Conservation (phyloP, 768 basidiomycete genomes). For the Trametes villosa region DNA sequence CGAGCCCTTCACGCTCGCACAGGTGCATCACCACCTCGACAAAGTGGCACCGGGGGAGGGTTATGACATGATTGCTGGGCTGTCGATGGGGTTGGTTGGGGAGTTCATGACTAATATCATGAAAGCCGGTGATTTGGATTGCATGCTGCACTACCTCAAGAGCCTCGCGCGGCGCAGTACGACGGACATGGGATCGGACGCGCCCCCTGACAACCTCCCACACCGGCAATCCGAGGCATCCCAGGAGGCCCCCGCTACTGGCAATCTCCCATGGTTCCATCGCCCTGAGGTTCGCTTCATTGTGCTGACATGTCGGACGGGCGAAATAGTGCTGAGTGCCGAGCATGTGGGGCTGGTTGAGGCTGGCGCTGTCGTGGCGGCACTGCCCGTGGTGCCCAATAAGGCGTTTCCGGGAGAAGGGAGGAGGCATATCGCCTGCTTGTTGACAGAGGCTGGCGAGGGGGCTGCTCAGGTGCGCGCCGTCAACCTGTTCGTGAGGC, state of each 20-base stretch:
- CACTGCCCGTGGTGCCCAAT: neutral
- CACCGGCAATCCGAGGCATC: neutral
- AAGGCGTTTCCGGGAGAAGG: neutral
- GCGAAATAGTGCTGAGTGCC: too few species aligned
- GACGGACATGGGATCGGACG: neutral
- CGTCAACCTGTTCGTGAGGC: neutral
- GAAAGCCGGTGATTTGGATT: neutral
- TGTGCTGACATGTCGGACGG: neutral
- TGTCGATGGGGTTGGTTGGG: neutral
- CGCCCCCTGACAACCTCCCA: neutral
- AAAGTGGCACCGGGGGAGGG: neutral
- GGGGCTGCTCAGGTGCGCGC: neutral
- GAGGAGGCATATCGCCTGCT: neutral
- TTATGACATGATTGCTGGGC: neutral
- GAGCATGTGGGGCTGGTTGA: neutral
- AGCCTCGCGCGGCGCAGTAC: neutral
- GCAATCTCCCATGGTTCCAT: neutral
- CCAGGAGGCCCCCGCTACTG: neutral
- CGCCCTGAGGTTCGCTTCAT: neutral
- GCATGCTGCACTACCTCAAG: neutral
- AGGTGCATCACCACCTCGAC: neutral
- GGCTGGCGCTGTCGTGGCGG: neutral
- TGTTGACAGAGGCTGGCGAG: neutral
- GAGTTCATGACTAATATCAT: neutral
- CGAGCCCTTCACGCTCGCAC: neutral